These are phyloP conservation scores for Coemansia sp. DNA, from an alignment of 192 early-diverging fungal genomes.

Conservation along the genomic window DNA sequence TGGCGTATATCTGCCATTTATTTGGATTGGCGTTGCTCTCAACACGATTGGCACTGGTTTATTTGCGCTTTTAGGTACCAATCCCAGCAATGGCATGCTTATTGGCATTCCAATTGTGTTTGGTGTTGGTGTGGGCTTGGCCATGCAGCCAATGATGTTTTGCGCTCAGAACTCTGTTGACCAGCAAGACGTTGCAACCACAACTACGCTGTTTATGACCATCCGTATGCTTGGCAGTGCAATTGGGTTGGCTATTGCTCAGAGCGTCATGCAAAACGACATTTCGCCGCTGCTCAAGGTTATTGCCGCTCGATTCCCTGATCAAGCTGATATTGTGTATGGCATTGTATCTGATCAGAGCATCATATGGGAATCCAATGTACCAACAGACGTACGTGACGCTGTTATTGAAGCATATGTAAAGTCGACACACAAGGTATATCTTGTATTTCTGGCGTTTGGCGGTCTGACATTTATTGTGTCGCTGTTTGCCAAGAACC, in stretches of 20 bases:
- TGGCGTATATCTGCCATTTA: conserved; percentile 61
- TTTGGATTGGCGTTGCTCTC: conserved; percentile 63
- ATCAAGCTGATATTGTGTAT: conserved; percentile 32
- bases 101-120: conserved; percentile 67
- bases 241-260: conserved; percentile 59
- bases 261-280: conserved; percentile 50
- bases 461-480: conserved; percentile 50
- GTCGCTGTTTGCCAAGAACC: conserved; percentile 56
- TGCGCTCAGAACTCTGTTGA: conserved; percentile 64
- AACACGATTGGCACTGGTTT: conserved; percentile 61
- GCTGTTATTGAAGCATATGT: conserved; percentile 60
- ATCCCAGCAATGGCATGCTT: conserved; percentile 52
- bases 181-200: conserved; percentile 61
- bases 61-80: conserved; percentile 53
- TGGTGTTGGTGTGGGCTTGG: conserved; percentile 70
- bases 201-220: conserved; percentile 63
- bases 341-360: conserved; percentile 39
- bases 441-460: conserved; percentile 55
- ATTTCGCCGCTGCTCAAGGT: conserved; percentile 16
- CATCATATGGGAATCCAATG: conserved; percentile 25
- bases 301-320: conserved; percentile 43
- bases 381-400: conserved; percentile 33
- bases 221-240: conserved; percentile 61
- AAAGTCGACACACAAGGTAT: conserved; percentile 53
- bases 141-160: conserved; percentile 67